Percentiles rank a stretch among this genome's conserved stretches.
Evolutionary conservation across 2,329 filamentous ascomycete genomes (phyloP).

Genomic region (Rhinocladiella similis): DNA sequence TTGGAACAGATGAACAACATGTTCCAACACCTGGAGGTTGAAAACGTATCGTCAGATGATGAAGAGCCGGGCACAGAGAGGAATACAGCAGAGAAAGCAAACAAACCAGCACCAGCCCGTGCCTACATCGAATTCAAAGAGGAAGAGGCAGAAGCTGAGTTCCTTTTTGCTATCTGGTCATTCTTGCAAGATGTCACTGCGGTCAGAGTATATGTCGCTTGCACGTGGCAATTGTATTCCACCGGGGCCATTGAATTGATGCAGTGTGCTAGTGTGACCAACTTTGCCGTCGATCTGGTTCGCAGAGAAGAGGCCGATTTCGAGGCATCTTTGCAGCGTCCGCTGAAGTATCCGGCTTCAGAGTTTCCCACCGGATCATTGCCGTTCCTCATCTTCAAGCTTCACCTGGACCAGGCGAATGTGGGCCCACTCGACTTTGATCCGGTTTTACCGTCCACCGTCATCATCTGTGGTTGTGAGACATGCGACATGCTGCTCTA

Average conservation of each 20-base stretch:
- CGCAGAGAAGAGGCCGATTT: slow-evolving; percentile 7
- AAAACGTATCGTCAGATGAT: slow-evolving; percentile 1
- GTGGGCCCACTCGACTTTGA: not conserved
- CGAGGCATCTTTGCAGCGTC: slow-evolving; percentile 7
- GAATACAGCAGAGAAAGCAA: not conserved
- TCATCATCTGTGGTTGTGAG: slow-evolving; percentile 5
- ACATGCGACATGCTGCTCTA: slow-evolving; percentile 4
- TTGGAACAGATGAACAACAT: slow-evolving; percentile 2
- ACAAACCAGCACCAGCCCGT: not conserved
- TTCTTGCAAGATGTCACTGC: slow-evolving; percentile 3
- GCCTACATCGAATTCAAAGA: slow-evolving; percentile 5
- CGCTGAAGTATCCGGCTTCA: not conserved
- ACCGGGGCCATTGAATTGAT: slow-evolving; percentile 2
- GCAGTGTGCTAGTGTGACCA: slow-evolving; percentile 6
- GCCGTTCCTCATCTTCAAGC: slow-evolving; percentile 11
- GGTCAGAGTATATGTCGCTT: not conserved
- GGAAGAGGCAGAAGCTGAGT: slow-evolving; percentile 2
- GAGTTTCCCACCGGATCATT: slow-evolving; percentile 8
- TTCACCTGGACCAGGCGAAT: not conserved
- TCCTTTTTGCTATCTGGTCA: slow-evolving; percentile 7
- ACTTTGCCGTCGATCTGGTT: slow-evolving; percentile 2
- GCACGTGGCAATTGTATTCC: slow-evolving; percentile 2
- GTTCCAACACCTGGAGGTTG: slow-evolving; percentile 5
- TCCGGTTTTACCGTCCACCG: not conserved
- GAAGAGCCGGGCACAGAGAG: not conserved